A percentile compares a stretch with the other conserved stretches of the same genome.
Evolutionary conservation across 768 basidiomycete genomes (phyloP).

Genomic region (Rubroboletus pulcherrimus): DNA sequence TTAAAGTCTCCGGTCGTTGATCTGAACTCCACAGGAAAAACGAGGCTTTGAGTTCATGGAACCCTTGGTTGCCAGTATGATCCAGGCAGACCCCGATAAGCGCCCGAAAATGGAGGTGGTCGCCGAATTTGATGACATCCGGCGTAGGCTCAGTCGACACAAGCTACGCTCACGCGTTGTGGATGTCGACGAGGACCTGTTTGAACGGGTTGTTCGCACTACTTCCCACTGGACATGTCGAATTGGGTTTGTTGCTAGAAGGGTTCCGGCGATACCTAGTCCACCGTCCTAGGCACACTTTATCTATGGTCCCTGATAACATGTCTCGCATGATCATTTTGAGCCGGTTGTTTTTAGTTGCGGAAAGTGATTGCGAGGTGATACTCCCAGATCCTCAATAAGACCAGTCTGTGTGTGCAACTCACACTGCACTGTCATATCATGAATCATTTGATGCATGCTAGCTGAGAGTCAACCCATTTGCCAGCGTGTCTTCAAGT

Average conservation of each 20-base stretch:
- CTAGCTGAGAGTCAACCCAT: no score
- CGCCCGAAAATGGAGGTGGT: constrained; percentile 25
- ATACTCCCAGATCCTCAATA: no score
- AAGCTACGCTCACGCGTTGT: constrained; percentile 30
- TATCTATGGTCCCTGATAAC: neutral
- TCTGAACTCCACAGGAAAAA: neutral
- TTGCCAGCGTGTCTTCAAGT: no score
- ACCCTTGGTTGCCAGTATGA: constrained; percentile 19
- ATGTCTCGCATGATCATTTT: neutral
- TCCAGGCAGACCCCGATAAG: constrained; percentile 17
- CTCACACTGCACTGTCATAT: no score
- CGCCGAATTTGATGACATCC: constrained; percentile 16
- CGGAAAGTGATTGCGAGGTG: no score
- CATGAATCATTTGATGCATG: no score
- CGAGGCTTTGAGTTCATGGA: constrained; percentile 22
- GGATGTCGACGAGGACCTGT: constrained; percentile 11
- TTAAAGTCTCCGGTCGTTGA: no score
- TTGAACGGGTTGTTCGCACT: constrained; percentile 6
- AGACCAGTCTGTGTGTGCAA: no score
- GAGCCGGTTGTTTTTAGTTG: neutral
- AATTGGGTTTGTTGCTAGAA: constrained; percentile 10
- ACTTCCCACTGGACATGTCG: constrained; percentile 25
- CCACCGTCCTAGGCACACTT: neutral
- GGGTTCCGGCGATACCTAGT: constrained; percentile 13
- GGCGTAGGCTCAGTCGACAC: constrained; percentile 2